These are phyloP conservation scores for Lichtheimia ornata DNA, from an alignment of 371 early-diverging fungal species.

Conservation along the genomic window DNA sequence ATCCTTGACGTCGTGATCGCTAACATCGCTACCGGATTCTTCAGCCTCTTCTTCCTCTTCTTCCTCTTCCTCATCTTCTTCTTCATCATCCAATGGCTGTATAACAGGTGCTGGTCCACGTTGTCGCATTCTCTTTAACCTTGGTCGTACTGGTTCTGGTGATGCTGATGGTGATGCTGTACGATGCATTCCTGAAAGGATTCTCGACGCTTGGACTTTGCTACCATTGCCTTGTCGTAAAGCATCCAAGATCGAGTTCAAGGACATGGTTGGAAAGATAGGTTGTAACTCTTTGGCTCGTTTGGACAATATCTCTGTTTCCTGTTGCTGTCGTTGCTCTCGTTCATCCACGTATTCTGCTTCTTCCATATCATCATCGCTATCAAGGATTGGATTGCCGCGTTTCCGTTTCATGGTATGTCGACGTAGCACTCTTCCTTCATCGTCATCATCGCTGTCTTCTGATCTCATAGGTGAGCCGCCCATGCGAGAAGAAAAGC, in stretches of 20 bases:
- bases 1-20: slow-evolving; percentile 16
- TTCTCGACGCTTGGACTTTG: slow-evolving; percentile 15
- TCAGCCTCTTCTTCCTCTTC: background rate
- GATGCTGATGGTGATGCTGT: slow-evolving; percentile 14
- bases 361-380: slow-evolving; percentile 12
- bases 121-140: slow-evolving; percentile 6
- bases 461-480: background rate
- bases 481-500: too few relatives aligned
- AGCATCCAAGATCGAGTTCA: slow-evolving; percentile 4
- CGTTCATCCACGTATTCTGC: slow-evolving; percentile 20
- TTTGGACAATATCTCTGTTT: background rate
- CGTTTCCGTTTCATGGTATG: slow-evolving; percentile 13
- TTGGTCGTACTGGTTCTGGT: slow-evolving; percentile 12
- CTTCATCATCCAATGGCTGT: background rate
- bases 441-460: slow-evolving; percentile 14
- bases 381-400: background rate
- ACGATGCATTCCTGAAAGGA: slow-evolving; percentile 9
- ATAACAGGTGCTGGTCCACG: background rate
- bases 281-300: slow-evolving; percentile 10
- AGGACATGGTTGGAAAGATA: slow-evolving; percentile 6
- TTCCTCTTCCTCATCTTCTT: background rate
- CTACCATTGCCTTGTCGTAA: slow-evolving; percentile 3
- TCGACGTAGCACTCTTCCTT: background rate
- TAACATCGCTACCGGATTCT: slow-evolving; percentile 8
- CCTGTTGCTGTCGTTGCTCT: slow-evolving; percentile 8